Evolutionary conservation across 805 yeast genomes (phyloP).

Genomic region (Lachancea nothofagi): DNA sequence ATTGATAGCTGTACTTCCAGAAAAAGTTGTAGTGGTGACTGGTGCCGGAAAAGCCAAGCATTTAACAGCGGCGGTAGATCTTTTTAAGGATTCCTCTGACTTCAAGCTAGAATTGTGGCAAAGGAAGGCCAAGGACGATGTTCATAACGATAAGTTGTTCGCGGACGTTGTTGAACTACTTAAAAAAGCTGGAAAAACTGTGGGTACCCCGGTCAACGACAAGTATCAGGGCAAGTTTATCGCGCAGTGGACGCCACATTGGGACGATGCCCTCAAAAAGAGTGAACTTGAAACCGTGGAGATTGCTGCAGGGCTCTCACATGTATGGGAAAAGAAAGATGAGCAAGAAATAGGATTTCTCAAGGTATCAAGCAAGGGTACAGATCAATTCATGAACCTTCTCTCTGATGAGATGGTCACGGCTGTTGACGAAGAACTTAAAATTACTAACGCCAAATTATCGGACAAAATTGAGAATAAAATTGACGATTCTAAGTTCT

Average conservation of each 20-base stretch:
- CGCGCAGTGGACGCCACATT: conserved; percentile 62
- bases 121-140: conserved; percentile 70
- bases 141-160: conserved; percentile 64
- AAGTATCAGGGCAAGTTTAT: conserved; percentile 78
- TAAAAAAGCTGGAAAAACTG: conserved; percentile 40
- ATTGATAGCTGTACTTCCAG: conserved; percentile 56
- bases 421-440: conserved; percentile 79
- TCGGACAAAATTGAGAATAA: conserved; percentile 74
- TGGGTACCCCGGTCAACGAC: conserved; percentile 75
- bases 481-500: conserved; percentile 73
- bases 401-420: conserved; percentile 85
- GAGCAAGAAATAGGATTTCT: conserved; percentile 63
- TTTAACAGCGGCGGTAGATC: conserved; percentile 36
- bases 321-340: conserved; percentile 69
- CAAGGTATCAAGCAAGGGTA: conserved; percentile 68
- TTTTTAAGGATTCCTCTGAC: conserved; percentile 43
- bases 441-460: conserved; percentile 64
- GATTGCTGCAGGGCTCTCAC: conserved; percentile 49
- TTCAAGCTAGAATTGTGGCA: conserved; percentile 53
- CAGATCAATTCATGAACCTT: conserved; percentile 71
- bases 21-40: conserved; percentile 61
- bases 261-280: conserved; percentile 36
- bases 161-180: conserved; percentile 46
- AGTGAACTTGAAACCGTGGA: conserved; percentile 42
- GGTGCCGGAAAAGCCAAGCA: conserved; percentile 82